Evolutionary conservation across 2,329 filamentous ascomycete genomes (phyloP).

Genomic region (Thielaviopsis cerberus): DNA sequence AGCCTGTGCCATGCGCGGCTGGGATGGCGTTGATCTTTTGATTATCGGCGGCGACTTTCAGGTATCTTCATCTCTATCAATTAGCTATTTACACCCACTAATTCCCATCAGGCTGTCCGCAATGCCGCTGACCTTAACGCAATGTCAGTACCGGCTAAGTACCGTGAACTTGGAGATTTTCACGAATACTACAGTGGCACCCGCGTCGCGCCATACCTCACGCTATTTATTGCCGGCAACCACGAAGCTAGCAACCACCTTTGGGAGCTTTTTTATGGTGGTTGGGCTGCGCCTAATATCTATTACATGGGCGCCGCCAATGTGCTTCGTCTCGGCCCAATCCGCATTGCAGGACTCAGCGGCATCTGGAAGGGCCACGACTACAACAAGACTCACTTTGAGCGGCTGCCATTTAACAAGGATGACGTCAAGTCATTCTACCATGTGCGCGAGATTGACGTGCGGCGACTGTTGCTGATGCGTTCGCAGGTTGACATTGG

Average conservation of each 20-base stretch:
- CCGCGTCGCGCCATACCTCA: constrained; percentile 65
- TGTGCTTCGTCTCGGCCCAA: constrained; percentile 61
- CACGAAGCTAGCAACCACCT: constrained; percentile 85
- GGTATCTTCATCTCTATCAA: constrained; percentile 23
- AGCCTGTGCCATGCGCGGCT: constrained; percentile 51
- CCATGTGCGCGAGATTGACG: constrained; percentile 74
- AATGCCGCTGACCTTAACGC: constrained; percentile 74
- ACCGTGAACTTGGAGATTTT: constrained; percentile 76
- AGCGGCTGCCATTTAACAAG: constrained; percentile 65
- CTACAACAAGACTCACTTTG: constrained; percentile 66
- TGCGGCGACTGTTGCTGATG: constrained; percentile 72
- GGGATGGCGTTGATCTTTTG: constrained; percentile 62
- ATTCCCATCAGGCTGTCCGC: constrained; percentile 47
- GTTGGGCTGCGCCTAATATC: constrained; percentile 92
- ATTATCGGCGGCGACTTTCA: constrained; percentile 97
- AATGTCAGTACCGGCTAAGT: constrained; percentile 81
- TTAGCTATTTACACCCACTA: constrained; percentile 5
- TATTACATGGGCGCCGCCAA: constrained; percentile 94
- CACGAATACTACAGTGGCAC: constrained; percentile 78
- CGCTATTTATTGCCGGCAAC: constrained; percentile 83
- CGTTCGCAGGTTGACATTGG: constrained; percentile 80
- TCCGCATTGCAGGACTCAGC: constrained; percentile 76
- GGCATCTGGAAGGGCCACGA: constrained; percentile 91
- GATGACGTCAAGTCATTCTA: constrained; percentile 70
- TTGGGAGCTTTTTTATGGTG: constrained; percentile 86